A percentile compares a stretch with the other conserved stretches of the same genome.
Evolutionary conservation across 2,329 filamentous ascomycete genomes (phyloP).

Genomic region (Fusarium tricinctum): DNA sequence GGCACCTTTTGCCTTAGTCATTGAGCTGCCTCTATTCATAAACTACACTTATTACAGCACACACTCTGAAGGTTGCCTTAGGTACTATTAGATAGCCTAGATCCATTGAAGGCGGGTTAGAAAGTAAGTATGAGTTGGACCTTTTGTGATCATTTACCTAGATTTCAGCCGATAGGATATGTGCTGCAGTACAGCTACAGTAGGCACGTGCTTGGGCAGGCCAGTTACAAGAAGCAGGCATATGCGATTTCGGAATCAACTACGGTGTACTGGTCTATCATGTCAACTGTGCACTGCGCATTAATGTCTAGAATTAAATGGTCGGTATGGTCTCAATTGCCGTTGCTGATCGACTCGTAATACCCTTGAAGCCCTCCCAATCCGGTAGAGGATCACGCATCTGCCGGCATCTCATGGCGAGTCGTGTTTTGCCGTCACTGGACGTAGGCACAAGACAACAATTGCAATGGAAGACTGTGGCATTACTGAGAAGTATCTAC

Average conservation of each 20-base stretch:
- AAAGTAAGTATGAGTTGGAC: neutral
- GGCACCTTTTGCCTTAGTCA: slow-evolving; percentile 42
- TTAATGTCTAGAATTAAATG: neutral
- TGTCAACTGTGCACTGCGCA: too few species aligned
- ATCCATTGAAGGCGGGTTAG: too few species aligned
- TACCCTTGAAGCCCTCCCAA: neutral
- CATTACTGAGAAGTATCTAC: slow-evolving; percentile 31
- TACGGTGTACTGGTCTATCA: too few species aligned
- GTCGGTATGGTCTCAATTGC: neutral
- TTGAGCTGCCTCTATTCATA: neutral
- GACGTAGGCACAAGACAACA: neutral
- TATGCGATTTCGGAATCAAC: neutral
- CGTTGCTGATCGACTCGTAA: neutral
- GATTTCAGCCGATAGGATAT: too few species aligned
- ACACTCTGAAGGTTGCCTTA: too few species aligned
- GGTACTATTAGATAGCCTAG: too few species aligned
- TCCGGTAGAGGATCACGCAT: slow-evolving; percentile 14
- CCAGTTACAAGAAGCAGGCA: neutral
- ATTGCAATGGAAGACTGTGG: slow-evolving; percentile 8
- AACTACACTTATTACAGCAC: too few species aligned
- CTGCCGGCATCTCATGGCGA: slow-evolving; percentile 8
- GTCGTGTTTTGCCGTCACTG: neutral
- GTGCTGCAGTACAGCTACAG: neutral
- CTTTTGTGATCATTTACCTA: neutral
- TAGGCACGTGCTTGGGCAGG: slow-evolving; percentile 19